Conservation (phyloP, 805 yeast genomes). For the Saccharomycopsis oosterbeekiorum region DNA sequence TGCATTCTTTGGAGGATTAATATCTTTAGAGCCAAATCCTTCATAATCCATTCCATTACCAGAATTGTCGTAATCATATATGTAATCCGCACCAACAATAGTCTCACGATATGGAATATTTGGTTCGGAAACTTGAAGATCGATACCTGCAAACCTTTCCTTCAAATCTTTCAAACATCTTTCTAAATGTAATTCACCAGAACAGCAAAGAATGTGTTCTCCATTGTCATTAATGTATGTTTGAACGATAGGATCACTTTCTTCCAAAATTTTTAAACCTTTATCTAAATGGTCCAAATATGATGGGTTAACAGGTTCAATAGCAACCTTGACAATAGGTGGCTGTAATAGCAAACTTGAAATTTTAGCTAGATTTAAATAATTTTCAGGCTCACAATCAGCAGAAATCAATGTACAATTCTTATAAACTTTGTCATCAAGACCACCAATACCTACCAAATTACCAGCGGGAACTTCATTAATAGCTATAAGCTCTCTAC, state of each 20-base stretch:
- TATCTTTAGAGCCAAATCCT: slow-evolving; percentile 24
- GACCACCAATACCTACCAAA: slow-evolving; percentile 88
- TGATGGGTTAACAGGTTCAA: slow-evolving; percentile 87
- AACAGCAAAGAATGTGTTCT: slow-evolving; percentile 86
- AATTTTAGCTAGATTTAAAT: slow-evolving; percentile 71
- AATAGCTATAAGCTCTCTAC: slow-evolving; percentile 73
- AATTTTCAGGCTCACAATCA: slow-evolving; percentile 31
- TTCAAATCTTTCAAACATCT: slow-evolving; percentile 85
- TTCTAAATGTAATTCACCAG: slow-evolving; percentile 94
- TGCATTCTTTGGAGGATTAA: slow-evolving; percentile 39
- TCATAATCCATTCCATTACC: slow-evolving; percentile 1
- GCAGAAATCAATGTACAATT: slow-evolving; percentile 72
- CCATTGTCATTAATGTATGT: slow-evolving; percentile 82
- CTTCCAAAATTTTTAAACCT: slow-evolving; percentile 70
- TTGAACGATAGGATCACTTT: slow-evolving; percentile 92
- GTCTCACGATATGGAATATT: slow-evolving; percentile 93
- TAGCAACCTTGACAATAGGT: slow-evolving; percentile 89
- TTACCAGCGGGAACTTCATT: slow-evolving; percentile 87
- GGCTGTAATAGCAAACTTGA: slow-evolving; percentile 49
- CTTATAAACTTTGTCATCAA: slow-evolving; percentile 72
- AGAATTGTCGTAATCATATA: neutral
- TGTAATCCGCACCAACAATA: slow-evolving; percentile 25
- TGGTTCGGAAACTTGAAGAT: slow-evolving; percentile 78
- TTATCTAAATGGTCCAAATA: slow-evolving; percentile 64
- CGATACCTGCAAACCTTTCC: slow-evolving; percentile 88